A percentile compares a stretch with the other conserved stretches of the same genome.
phyloP scores from a whole-genome alignment of 306 rosid species.

The Rosa persica region DNA sequence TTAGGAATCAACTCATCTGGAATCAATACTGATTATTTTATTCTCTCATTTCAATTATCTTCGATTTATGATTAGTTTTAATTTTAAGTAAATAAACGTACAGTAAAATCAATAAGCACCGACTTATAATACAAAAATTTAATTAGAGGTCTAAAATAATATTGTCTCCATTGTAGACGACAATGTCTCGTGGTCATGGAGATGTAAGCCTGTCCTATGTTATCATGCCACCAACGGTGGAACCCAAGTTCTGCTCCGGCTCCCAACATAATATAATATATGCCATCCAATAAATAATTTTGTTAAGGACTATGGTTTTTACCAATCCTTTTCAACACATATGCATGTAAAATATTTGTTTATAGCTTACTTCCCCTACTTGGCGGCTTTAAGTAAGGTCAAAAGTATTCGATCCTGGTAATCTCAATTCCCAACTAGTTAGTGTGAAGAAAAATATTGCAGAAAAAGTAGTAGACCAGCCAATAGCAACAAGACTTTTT shows the following conservation, averaged over 20 bases:
- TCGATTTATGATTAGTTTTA: too few species aligned
- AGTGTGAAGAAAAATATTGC: background rate
- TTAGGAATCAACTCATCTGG: too few species aligned
- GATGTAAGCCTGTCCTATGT: background rate
- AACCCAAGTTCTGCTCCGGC: conserved; percentile 7
- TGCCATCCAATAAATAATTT: background rate
- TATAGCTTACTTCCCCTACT: background rate
- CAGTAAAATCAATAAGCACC: background rate
- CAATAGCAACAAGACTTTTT: background rate
- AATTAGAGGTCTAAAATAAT: background rate
- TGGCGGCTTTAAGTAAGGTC: background rate
- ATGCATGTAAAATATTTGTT: background rate
- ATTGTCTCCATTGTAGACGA: conserved; percentile 23
- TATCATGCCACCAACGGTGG: conserved; percentile 5
- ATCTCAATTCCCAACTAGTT: conserved; percentile 2
- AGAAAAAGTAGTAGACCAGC: background rate
- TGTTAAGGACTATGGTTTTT: background rate
- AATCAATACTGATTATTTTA: too few species aligned
- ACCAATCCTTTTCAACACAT: background rate
- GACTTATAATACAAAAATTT: too few species aligned
- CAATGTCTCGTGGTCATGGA: conserved; percentile 16
- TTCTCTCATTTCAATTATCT: too few species aligned
- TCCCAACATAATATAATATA: background rate
- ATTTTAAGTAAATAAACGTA: too few species aligned
- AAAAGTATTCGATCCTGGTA: background rate